Conservation (phyloP, 345 rosid genomes). For the Tarenaya hassleriana region DNA sequence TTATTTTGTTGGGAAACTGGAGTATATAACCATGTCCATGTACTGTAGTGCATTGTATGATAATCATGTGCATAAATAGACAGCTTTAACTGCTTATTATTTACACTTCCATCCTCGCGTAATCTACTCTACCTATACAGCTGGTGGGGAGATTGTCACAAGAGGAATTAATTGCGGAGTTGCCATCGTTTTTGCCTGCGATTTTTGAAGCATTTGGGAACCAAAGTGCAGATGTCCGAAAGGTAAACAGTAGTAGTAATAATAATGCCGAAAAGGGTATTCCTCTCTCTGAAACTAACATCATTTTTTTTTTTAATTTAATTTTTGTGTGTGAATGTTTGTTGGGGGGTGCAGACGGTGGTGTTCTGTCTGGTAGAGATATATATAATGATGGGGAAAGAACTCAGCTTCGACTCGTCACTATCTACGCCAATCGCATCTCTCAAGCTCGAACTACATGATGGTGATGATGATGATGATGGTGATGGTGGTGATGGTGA, state of each 20-base stretch:
- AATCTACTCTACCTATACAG: slow-evolving; percentile 33
- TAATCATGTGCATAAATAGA: no score
- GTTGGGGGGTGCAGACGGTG: slow-evolving; percentile 58
- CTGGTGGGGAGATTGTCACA: slow-evolving; percentile 90
- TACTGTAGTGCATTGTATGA: no score
- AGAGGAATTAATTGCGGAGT: slow-evolving; percentile 74
- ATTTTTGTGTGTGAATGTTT: neutral
- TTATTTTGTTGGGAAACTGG: no score
- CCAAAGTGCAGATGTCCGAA: slow-evolving; percentile 96
- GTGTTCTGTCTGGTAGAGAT: slow-evolving; percentile 98
- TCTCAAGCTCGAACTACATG: slow-evolving; percentile 91
- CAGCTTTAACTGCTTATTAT: no score
- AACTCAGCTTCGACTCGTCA: slow-evolving; percentile 84
- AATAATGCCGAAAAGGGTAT: no score
- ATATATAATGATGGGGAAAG: slow-evolving; percentile 93
- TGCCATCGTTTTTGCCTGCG: slow-evolving; percentile 87
- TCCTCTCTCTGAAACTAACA: neutral
- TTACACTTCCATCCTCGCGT: no score
- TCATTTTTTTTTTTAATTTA: no score
- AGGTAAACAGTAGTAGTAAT: slow-evolving; percentile 60
- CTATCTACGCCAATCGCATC: slow-evolving; percentile 93
- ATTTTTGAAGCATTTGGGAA: slow-evolving; percentile 95
- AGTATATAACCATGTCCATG: no score
- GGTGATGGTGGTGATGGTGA: no score
- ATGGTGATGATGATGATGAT: no score